Percentiles rank a stretch among this genome's conserved stretches.
phyloP scores from a whole-genome alignment of 768 basidiomycete species.

The Cantharellus anzutake region DNA sequence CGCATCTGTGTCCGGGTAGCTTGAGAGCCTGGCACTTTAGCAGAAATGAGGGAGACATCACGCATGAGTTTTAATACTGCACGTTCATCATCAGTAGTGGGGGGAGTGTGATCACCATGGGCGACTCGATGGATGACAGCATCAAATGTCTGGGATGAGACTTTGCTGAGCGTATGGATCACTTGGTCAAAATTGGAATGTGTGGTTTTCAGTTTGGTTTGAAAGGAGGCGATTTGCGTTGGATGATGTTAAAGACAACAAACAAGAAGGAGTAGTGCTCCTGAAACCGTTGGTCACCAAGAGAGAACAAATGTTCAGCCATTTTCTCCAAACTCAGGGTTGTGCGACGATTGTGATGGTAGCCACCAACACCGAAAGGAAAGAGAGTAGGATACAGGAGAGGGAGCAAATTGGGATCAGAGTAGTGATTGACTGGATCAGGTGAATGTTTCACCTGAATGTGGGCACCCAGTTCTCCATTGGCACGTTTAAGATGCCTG shows the following conservation, averaged over 20 bases:
- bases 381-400: constrained; percentile 12
- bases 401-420: constrained; percentile 7
- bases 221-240: constrained; percentile 2
- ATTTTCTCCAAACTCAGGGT: constrained; percentile 2
- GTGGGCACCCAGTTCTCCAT: too few species aligned
- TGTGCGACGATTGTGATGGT: constrained; percentile 2
- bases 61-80: constrained; percentile 8
- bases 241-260: constrained; percentile 11
- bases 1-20: constrained; percentile 5
- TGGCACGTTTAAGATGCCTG: constrained; percentile 3
- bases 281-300: constrained; percentile 10
- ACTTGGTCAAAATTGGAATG: constrained; percentile 1
- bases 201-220: constrained; percentile 5
- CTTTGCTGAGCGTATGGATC: constrained; percentile 1
- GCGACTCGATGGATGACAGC: constrained; percentile 4
- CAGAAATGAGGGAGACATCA: constrained; percentile 7
- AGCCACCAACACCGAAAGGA: constrained; percentile 11
- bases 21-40: constrained; percentile 8
- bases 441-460: constrained; percentile 5
- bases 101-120: background rate
- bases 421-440: constrained; percentile 7
- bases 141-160: constrained; percentile 6
- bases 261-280: constrained; percentile 11
- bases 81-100: constrained; percentile 7
- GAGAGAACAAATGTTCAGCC: constrained; percentile 3